Evolutionary conservation across 345 rosid genomes (phyloP).

Genomic region (Xanthoceras sorbifolium): DNA sequence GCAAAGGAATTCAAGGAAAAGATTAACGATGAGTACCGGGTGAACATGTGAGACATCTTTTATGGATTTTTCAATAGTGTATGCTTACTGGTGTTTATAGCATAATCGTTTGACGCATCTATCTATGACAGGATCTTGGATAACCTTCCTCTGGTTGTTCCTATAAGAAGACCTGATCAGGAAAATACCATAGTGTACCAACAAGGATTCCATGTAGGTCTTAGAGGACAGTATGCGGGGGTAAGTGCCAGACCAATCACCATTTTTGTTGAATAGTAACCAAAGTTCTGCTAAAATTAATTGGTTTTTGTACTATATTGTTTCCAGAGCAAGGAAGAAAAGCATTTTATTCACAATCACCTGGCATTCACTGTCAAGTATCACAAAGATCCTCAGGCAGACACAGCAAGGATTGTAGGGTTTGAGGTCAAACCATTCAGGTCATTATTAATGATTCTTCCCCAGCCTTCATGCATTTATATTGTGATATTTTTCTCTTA

Average conservation of each 20-base stretch:
- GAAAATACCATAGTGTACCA: slow-evolving; percentile 54
- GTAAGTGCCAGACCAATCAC: slow-evolving; percentile 37
- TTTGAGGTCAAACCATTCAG: slow-evolving; percentile 96
- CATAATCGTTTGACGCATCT: slow-evolving; percentile 1
- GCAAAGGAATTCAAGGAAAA: slow-evolving; percentile 76
- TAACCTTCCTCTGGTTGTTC: slow-evolving; percentile 76
- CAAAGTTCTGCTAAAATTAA: not conserved
- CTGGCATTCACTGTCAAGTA: slow-evolving; percentile 67
- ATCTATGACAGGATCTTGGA: slow-evolving; percentile 62
- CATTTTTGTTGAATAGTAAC: slow-evolving; percentile 3
- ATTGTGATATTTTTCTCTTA: slow-evolving; percentile 5
- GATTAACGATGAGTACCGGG: slow-evolving; percentile 83
- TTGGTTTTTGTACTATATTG: slow-evolving; percentile 1
- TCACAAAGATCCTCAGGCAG: slow-evolving; percentile 65
- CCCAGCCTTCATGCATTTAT: not conserved
- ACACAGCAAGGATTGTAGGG: slow-evolving; percentile 80
- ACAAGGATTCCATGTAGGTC: slow-evolving; percentile 67
- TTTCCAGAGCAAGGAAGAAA: slow-evolving; percentile 74
- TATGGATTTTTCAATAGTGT: not conserved
- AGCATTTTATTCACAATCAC: slow-evolving; percentile 86
- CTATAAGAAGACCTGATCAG: slow-evolving; percentile 49
- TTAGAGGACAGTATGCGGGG: slow-evolving; percentile 63
- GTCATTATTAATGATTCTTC: slow-evolving; percentile 30
- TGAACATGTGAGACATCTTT: slow-evolving; percentile 59
- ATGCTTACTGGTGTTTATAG: not conserved